Evolutionary conservation across 1,284 basidiomycete genomes (phyloP).

Genomic region (Fomes fomentarius): DNA sequence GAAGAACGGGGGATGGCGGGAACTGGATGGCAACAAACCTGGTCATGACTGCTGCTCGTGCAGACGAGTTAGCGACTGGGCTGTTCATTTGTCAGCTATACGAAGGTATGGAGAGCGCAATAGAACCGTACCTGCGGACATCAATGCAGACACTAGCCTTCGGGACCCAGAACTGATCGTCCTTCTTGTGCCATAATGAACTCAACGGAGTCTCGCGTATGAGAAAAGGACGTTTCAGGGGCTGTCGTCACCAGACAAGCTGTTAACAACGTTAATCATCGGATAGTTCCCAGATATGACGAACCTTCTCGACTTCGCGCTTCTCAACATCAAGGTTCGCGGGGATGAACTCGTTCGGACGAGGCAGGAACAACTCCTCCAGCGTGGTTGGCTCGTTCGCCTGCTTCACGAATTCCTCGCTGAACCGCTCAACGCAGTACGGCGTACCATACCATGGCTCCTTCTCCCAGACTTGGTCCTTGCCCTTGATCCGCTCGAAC

Average conservation of each 20-base stretch:
- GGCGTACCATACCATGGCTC: constrained; percentile 90
- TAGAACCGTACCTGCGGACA: constrained; percentile 58
- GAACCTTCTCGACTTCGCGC: constrained; percentile 62
- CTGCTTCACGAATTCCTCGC: constrained; percentile 64
- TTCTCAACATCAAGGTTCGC: constrained; percentile 85
- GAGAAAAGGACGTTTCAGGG: constrained; percentile 74
- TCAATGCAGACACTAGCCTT: constrained; percentile 79
- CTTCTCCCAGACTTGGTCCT: constrained; percentile 57
- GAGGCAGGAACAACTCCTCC: constrained; percentile 77
- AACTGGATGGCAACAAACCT: constrained; percentile 42
- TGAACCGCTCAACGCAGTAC: constrained; percentile 73
- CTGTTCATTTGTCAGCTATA: constrained; percentile 36
- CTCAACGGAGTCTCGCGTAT: constrained; percentile 74
- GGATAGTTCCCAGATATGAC: not conserved
- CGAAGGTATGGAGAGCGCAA: not conserved
- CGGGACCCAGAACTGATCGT: constrained; percentile 94
- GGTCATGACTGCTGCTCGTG: constrained; percentile 65
- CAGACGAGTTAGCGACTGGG: constrained; percentile 55
- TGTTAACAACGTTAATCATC: not conserved
- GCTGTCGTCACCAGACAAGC: constrained; percentile 45
- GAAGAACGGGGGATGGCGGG: not conserved
- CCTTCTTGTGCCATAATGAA: constrained; percentile 93
- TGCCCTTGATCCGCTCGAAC: constrained; percentile 55
- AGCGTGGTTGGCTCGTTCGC: constrained; percentile 67
- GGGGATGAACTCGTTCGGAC: constrained; percentile 90